A percentile compares a stretch with the other conserved stretches of the same genome.
phyloP scores from a whole-genome alignment of 805 yeast genomes.

The Wickerhamomyces chaumierensis region DNA sequence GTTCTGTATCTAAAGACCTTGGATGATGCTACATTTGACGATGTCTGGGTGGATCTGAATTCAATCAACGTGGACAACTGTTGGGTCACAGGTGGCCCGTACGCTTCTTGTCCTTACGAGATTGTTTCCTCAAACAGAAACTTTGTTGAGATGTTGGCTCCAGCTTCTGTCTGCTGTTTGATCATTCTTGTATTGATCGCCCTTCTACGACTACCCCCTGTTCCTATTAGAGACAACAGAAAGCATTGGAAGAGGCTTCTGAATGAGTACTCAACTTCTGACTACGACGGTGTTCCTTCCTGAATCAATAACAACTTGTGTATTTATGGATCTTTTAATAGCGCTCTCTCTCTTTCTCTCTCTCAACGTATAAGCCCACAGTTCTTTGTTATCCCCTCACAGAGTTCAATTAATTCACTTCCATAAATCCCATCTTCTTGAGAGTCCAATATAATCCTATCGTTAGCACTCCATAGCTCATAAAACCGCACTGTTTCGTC shows the following conservation, averaged over 20 bases:
- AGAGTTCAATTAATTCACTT: conserved; percentile 44
- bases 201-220: conserved; percentile 41
- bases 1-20: conserved; percentile 9
- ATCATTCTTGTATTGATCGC: conserved; percentile 36
- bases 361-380: conserved; percentile 19
- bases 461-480: conserved; percentile 48
- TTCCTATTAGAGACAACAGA: conserved; percentile 64
- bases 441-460: conserved; percentile 24
- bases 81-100: conserved; percentile 79
- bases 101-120: conserved; percentile 70
- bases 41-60: conserved; percentile 75
- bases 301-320: not conserved
- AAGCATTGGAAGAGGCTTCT: conserved; percentile 51
- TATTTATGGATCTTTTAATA: too few species aligned
- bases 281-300: conserved; percentile 76
- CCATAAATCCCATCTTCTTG: conserved; percentile 39
- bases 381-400: conserved; percentile 37
- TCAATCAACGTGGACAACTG: conserved; percentile 64
- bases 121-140: conserved; percentile 39
- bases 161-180: conserved; percentile 50
- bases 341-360: too few species aligned
- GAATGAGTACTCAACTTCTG: conserved; percentile 46
- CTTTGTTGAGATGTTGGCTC: conserved; percentile 53
- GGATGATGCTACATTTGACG: conserved; percentile 16
- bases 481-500: conserved; percentile 73